These are phyloP conservation scores for Globisporangium alternatum DNA, from an alignment of 352 stramenopile genomes.

Conservation along the genomic window DNA sequence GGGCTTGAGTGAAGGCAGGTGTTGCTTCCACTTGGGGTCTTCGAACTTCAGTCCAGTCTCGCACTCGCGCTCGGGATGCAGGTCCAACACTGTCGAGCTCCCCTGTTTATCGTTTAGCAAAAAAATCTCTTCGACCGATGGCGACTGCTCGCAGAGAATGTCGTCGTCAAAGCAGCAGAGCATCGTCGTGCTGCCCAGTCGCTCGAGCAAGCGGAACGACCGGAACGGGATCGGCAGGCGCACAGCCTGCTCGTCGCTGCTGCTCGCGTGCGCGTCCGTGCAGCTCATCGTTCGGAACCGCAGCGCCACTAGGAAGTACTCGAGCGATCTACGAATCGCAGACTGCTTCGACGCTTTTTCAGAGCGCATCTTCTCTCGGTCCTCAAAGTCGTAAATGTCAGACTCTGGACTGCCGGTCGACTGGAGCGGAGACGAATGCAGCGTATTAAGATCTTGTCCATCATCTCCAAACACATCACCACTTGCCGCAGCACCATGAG, in stretches of 20 bases:
- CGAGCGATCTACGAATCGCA: slow-evolving; percentile 58
- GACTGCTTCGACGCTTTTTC: slow-evolving; percentile 65
- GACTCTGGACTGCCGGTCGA: slow-evolving; percentile 13
- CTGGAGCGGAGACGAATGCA: slow-evolving; percentile 6
- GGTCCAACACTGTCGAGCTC: slow-evolving; percentile 67
- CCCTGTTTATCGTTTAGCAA: slow-evolving; percentile 72
- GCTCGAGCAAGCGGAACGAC: slow-evolving; percentile 76
- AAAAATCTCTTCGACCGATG: slow-evolving; percentile 84
- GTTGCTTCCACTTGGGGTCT: slow-evolving; percentile 79
- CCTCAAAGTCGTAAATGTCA: slow-evolving; percentile 82
- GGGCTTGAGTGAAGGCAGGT: slow-evolving; percentile 77
- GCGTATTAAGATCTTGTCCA: background rate
- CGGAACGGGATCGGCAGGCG: slow-evolving; percentile 64
- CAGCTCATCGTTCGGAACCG: slow-evolving; percentile 61
- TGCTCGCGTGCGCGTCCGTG: slow-evolving; percentile 45
- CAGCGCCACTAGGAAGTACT: slow-evolving; percentile 74
- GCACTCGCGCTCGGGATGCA: slow-evolving; percentile 69
- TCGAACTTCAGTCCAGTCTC: slow-evolving; percentile 84
- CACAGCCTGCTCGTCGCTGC: slow-evolving; percentile 13
- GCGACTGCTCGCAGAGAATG: slow-evolving; percentile 77
- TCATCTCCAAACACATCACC: background rate
- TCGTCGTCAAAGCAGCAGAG: slow-evolving; percentile 88
- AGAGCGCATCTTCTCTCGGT: slow-evolving; percentile 74
- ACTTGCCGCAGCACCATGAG: slow-evolving; percentile 6
- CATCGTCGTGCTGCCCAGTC: slow-evolving; percentile 83